phyloP scores from a whole-genome alignment of 768 basidiomycete genomes.

The Filobasidium floriforme region DNA sequence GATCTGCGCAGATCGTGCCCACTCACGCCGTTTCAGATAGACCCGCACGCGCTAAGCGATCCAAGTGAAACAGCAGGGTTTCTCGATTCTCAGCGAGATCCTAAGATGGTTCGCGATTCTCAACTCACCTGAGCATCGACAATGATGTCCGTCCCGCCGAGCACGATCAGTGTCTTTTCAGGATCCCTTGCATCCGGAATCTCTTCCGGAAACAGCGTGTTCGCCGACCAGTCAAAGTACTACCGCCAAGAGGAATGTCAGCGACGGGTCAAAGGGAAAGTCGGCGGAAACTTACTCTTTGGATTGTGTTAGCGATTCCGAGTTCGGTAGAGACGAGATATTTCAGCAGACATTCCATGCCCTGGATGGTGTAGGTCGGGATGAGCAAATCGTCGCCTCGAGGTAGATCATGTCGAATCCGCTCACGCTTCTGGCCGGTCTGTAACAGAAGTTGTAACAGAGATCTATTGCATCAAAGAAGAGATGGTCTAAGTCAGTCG shows the following conservation, averaged over 20 bases:
- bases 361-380: slow-evolving; percentile 47
- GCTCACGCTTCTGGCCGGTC: slow-evolving; percentile 58
- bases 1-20: not conserved
- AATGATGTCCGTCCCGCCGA: slow-evolving; percentile 78
- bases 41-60: slow-evolving; percentile 56
- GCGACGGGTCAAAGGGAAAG: not conserved
- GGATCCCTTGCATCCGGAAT: slow-evolving; percentile 71
- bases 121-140: slow-evolving; percentile 58
- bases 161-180: slow-evolving; percentile 60
- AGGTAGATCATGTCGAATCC: not conserved
- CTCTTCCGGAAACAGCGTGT: slow-evolving; percentile 83
- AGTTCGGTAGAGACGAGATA: slow-evolving; percentile 84
- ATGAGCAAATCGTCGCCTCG: not conserved
- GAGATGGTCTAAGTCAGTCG: slow-evolving; percentile 4
- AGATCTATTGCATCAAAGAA: slow-evolving; percentile 59
- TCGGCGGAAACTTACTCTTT: slow-evolving; percentile 47
- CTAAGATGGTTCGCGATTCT: not conserved
- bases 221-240: slow-evolving; percentile 61
- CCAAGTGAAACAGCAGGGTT: slow-evolving; percentile 11
- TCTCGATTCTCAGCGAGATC: not conserved
- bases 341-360: slow-evolving; percentile 67
- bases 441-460: slow-evolving; percentile 84
- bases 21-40: slow-evolving; percentile 68
- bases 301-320: slow-evolving; percentile 76
- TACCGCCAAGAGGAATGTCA: slow-evolving; percentile 5